A percentile compares a stretch with the other conserved stretches of the same genome.
Evolutionary conservation across 257 asterid genomes (phyloP).

Genomic region (Petunia secreta): DNA sequence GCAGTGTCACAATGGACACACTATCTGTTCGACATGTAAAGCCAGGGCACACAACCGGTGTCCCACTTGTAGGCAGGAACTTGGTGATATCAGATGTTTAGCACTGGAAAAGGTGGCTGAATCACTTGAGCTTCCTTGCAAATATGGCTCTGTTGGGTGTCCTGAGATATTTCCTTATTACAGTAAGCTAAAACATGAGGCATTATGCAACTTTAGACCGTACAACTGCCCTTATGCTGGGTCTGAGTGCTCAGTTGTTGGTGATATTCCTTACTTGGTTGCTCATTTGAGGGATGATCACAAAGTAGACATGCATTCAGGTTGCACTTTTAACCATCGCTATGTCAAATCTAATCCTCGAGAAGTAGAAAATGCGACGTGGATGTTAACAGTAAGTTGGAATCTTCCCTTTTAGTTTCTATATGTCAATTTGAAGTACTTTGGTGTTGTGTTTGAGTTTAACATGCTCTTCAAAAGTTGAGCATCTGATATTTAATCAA

Average conservation of each 20-base stretch:
- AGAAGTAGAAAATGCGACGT: constrained; percentile 33
- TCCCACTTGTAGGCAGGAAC: constrained; percentile 35
- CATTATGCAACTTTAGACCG: constrained; percentile 30
- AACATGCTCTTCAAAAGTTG: constrained; percentile 7
- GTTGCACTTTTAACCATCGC: constrained; percentile 34
- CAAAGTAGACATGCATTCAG: constrained; percentile 36
- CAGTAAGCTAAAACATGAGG: constrained; percentile 33
- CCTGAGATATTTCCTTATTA: constrained; percentile 32
- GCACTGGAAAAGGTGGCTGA: constrained; percentile 34
- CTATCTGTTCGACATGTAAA: constrained; percentile 34
- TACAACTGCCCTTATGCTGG: constrained; percentile 34
- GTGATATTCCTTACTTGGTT: constrained; percentile 35
- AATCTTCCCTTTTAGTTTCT: not conserved
- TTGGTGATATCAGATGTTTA: constrained; percentile 35
- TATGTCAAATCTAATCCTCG: constrained; percentile 36
- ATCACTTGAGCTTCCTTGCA: constrained; percentile 34
- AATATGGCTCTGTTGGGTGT: constrained; percentile 31
- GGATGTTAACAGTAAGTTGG: constrained; percentile 32
- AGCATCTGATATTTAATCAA: not conserved
- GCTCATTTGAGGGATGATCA: constrained; percentile 35
- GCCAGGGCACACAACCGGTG: constrained; percentile 32
- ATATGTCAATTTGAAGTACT: not conserved
- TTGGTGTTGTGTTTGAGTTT: constrained; percentile 17
- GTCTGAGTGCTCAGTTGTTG: constrained; percentile 30
- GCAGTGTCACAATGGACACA: constrained; percentile 38